Percentiles rank a stretch among this genome's conserved stretches.
Conservation (phyloP, 129 eudicot species). For the Smallanthus sonchifolius region DNA sequence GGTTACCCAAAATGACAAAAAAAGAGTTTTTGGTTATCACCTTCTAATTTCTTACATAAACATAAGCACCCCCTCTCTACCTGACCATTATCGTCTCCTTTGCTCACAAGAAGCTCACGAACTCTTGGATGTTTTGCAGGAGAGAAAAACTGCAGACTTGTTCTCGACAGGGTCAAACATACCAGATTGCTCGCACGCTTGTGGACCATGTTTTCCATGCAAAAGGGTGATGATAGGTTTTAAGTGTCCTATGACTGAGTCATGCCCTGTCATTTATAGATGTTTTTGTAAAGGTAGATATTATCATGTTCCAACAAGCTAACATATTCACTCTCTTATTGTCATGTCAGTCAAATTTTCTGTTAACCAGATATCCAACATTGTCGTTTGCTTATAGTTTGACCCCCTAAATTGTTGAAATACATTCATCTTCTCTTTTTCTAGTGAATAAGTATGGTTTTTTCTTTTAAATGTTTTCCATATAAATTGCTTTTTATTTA, state of each 20-base stretch:
- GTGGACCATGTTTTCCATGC: conserved; percentile 89
- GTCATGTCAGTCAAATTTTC: background rate
- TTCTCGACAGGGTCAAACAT: conserved; percentile 74
- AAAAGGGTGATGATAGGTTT: conserved; percentile 70
- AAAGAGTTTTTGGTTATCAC: background rate
- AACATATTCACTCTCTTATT: background rate
- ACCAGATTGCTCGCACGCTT: conserved; percentile 88
- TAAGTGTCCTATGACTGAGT: conserved; percentile 58
- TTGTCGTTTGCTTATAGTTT: background rate
- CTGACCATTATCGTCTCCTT: too few species aligned
- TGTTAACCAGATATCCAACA: background rate
- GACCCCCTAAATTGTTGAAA: background rate
- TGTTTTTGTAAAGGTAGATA: conserved; percentile 76
- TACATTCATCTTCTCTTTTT: background rate
- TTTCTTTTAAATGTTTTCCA: background rate
- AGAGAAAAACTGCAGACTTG: conserved; percentile 44
- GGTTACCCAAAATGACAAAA: background rate
- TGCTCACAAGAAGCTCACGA: too few species aligned
- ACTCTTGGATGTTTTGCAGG: conserved; percentile 18
- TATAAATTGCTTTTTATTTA: background rate
- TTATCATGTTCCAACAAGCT: conserved; percentile 81
- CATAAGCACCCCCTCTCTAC: background rate
- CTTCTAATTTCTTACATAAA: background rate
- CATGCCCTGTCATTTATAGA: conserved; percentile 80
- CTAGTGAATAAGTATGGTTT: background rate